Conservation (phyloP, 2,329 filamentous ascomycete species). For the Metarhizium sp. region DNA sequence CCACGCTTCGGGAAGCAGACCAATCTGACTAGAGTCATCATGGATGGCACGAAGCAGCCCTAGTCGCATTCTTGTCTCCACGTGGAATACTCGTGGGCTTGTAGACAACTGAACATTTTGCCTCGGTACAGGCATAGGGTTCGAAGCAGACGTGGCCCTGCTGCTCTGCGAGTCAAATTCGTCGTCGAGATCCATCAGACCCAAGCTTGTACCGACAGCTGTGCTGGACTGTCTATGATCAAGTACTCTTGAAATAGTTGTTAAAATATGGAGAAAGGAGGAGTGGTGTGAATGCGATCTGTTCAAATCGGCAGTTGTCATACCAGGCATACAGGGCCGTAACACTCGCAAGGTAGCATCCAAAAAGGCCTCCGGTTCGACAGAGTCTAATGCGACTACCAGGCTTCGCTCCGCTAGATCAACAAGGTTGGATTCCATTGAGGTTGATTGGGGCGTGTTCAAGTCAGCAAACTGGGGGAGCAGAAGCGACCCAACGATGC, state of each 20-base stretch:
- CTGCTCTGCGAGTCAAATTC: conserved; percentile 53
- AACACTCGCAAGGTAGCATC: conserved; percentile 36
- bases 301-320: conserved; percentile 28
- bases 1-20: conserved; percentile 39
- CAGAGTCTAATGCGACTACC: conserved; percentile 28
- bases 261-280: conserved; percentile 34
- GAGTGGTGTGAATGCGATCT: conserved; percentile 27
- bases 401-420: conserved; percentile 32
- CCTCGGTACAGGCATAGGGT: conserved; percentile 34
- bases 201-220: conserved; percentile 27
- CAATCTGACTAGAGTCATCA: conserved; percentile 34
- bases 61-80: conserved; percentile 36
- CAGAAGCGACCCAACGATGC: conserved; percentile 34
- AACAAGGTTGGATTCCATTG: conserved; percentile 35
- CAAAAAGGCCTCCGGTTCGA: conserved; percentile 36
- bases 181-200: conserved; percentile 59
- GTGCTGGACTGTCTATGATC: conserved; percentile 13
- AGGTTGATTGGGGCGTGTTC: conserved; percentile 37
- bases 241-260: conserved; percentile 24
- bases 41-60: conserved; percentile 33
- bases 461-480: conserved; percentile 37
- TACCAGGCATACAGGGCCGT: conserved; percentile 35
- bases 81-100: conserved; percentile 36
- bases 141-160: conserved; percentile 28
- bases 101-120: conserved; percentile 31